These are phyloP conservation scores for Grifola frondosa DNA, from an alignment of 1,284 basidiomycete species.

Conservation along the genomic window DNA sequence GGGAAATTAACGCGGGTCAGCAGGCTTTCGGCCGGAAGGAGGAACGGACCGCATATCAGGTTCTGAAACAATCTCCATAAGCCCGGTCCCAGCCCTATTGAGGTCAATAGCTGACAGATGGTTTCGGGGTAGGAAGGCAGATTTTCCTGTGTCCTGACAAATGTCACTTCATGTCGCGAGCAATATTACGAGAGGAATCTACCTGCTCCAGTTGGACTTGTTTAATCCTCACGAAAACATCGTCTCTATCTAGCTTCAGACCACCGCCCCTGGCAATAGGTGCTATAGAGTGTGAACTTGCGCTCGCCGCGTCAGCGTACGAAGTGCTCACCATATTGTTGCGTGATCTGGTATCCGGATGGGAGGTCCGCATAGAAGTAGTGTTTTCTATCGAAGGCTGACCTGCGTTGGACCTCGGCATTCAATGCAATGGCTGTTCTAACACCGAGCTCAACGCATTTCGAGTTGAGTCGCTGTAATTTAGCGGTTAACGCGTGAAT, in stretches of 20 bases:
- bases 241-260: constrained; percentile 49
- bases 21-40: constrained; percentile 4
- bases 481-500: not conserved
- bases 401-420: constrained; percentile 69
- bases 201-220: constrained; percentile 98
- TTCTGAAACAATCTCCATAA: constrained; percentile 96
- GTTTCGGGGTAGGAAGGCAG: constrained; percentile 61
- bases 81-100: constrained; percentile 85
- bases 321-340: constrained; percentile 75
- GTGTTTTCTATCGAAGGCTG: constrained; percentile 94
- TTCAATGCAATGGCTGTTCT: constrained; percentile 83
- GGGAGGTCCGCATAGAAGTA: constrained; percentile 98
- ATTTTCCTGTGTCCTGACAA: constrained; percentile 90
- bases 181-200: constrained; percentile 14
- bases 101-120: constrained; percentile 77
- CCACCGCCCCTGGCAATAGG: constrained; percentile 78
- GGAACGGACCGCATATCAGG: constrained; percentile 80
- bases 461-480: constrained; percentile 70
- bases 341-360: constrained; percentile 95
- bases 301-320: not conserved
- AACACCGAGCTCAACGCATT: constrained; percentile 81
- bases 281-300: constrained; percentile 40
- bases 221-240: constrained; percentile 71
- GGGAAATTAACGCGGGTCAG: not conserved
- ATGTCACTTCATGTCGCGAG: constrained; percentile 5